A percentile compares a stretch with the other conserved stretches of the same genome.
Evolutionary conservation across 108 stramenopile species (phyloP).

Genomic region (Fragilariopsis cylindrus): DNA sequence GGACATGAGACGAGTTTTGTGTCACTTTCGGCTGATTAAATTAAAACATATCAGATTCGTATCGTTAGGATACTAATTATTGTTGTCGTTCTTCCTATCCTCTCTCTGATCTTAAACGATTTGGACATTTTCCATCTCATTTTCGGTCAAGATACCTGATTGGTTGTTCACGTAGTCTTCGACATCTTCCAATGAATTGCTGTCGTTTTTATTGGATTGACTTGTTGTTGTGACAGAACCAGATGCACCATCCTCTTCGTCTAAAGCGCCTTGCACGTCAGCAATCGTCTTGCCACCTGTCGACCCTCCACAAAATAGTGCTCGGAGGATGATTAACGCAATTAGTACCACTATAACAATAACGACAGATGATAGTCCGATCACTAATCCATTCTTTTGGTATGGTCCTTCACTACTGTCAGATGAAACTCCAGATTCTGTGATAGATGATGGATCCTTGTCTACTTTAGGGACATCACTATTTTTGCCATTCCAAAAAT

Average conservation of each 20-base stretch:
- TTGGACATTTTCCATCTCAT: conserved; percentile 11
- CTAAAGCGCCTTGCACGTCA: not conserved
- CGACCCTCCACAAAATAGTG: not conserved
- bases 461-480: not conserved
- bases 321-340: not conserved
- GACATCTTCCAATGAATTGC: conserved; percentile 5
- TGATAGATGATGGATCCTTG: not conserved
- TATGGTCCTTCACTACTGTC: not conserved
- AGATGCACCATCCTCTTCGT: not conserved
- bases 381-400: conserved; percentile 5
- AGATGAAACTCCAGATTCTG: not conserved
- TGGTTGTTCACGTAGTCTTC: conserved; percentile 8
- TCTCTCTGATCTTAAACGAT: not conserved
- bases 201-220: not conserved
- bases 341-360: not conserved
- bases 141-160: not conserved
- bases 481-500: not conserved
- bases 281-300: not conserved
- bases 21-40: too few relatives aligned
- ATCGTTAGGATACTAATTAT: too few relatives aligned
- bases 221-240: not conserved
- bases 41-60: too few relatives aligned
- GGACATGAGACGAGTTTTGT: too few relatives aligned
- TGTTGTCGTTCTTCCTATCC: too few relatives aligned
- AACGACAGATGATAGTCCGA: conserved; percentile 6